phyloP scores from a whole-genome alignment of 2,329 filamentous ascomycete genomes.

The Aspergillus quadrilineatus region DNA sequence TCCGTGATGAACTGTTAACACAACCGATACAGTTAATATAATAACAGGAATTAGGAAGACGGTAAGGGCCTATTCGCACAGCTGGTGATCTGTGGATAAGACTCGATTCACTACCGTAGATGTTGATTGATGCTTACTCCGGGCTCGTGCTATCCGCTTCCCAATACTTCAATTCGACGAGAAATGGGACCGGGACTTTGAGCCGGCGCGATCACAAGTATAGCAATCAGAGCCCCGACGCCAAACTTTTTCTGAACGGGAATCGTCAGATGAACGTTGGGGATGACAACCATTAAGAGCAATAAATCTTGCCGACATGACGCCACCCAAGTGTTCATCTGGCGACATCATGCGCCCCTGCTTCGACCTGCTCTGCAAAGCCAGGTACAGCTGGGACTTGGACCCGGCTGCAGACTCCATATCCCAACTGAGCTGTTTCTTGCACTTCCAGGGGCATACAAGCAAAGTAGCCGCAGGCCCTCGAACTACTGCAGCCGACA shows the following conservation, averaged over 20 bases:
- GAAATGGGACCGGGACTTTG: neutral
- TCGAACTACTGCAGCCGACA: neutral
- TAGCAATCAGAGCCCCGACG: neutral
- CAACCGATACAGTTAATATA: too few relatives aligned
- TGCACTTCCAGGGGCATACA: neutral
- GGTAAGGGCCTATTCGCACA: neutral
- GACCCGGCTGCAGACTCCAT: too few relatives aligned
- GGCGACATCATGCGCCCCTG: constrained; percentile 14
- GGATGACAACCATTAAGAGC: neutral
- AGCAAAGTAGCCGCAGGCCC: neutral
- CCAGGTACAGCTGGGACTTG: too few relatives aligned
- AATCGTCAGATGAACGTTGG: constrained; percentile 13
- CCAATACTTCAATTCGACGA: neutral
- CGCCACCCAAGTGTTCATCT: constrained; percentile 14
- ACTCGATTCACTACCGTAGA: neutral
- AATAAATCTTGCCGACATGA: constrained; percentile 4
- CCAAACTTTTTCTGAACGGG: neutral
- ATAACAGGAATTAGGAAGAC: too few relatives aligned
- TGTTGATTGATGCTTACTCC: neutral
- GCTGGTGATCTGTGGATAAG: neutral
- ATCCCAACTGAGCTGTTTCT: neutral
- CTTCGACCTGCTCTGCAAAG: neutral
- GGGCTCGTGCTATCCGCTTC: neutral
- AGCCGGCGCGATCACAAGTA: neutral
- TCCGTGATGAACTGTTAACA: neutral